A percentile compares a stretch with the other conserved stretches of the same genome.
Evolutionary conservation across 768 basidiomycete species (phyloP).

Genomic region (Scleroderma citrinum): DNA sequence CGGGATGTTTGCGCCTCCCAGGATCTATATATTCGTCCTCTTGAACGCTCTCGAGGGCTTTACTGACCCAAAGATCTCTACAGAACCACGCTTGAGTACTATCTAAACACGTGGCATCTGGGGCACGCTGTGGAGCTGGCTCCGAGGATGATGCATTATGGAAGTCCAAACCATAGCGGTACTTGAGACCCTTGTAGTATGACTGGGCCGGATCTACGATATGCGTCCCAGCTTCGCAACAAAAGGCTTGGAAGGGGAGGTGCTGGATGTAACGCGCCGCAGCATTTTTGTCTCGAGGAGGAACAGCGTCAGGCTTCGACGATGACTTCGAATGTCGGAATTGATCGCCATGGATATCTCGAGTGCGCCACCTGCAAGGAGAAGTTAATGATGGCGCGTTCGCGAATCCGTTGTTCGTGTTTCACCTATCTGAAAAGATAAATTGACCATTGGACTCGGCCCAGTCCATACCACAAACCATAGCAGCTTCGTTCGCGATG

Average conservation of each 20-base stretch:
- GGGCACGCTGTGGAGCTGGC: constrained; percentile 47
- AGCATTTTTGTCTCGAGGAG: constrained; percentile 82
- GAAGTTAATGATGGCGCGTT: neutral
- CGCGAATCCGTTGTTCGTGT: neutral
- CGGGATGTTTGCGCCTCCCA: constrained; percentile 7
- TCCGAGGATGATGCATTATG: constrained; percentile 74
- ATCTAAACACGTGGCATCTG: constrained; percentile 88
- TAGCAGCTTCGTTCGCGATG: constrained; percentile 85
- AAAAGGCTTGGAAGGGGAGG: constrained; percentile 97
- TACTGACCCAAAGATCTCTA: constrained; percentile 90
- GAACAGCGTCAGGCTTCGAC: constrained; percentile 83
- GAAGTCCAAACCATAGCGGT: constrained; percentile 76
- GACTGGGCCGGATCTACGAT: constrained; percentile 94
- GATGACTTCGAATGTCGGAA: constrained; percentile 96
- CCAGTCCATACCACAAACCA: constrained; percentile 99
- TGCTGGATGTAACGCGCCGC: constrained; percentile 84
- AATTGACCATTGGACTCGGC: constrained; percentile 96
- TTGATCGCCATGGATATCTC: constrained; percentile 96
- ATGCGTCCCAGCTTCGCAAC: constrained; percentile 97
- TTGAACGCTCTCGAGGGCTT: constrained; percentile 70
- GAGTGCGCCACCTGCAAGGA: constrained; percentile 79
- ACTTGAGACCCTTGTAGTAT: constrained; percentile 86
- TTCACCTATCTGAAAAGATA: constrained; percentile 94
- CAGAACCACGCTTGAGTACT: constrained; percentile 99
- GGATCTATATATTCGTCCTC: constrained; percentile 36